Evolutionary conservation across 192 early-diverging fungal genomes (phyloP), one percentile per base, ranked within the genome.

Genomic region (Rhizophagus clarus): DNA sequence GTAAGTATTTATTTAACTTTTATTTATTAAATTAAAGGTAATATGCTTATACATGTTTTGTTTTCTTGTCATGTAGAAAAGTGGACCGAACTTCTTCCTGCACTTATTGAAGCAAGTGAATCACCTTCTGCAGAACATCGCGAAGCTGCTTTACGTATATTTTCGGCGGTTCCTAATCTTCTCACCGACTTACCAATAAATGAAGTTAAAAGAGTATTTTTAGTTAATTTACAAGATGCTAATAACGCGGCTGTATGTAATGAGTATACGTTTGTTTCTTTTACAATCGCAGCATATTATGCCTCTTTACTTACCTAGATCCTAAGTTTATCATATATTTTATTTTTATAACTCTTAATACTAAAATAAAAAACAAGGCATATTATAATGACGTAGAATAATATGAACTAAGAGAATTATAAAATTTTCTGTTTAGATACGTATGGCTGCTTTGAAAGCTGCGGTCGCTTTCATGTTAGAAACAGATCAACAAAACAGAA

Each of bases 91-190:
- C 89, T 99, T 24, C 84, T 95, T 14, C 87, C 89, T 24, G 92
- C 92, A 26, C 83, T 99, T 74, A 94, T 95, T 77, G 89, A 94
- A 60, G 96, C 94, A 84, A 90, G 91, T 70, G 91, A 95, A 83
- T 91, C 96, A 24, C 85, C 89, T 73, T 87, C 90, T 6, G 85
- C 91, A 32, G 92, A 89, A 75, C 94, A 93, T 74, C 91, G 95
- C 63, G 95, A 96, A 85, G 92, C 93, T 72, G 96, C 94, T 67
- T 97, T 97, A 88, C 92, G 94, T 78, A 93, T 99, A 76, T 94
- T 99, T 81, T 89, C 91, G 34, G 87, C 92, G 71, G 93, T 96
- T 61, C 93, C 97, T 60, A 88, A 89, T 32, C 79, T 97, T 80
- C 91, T 97, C 67, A 84, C 88, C 34, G 90, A 89, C 72, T 91